Conservation (phyloP, 2,329 filamentous ascomycete species). For the Trichoderma sp. region DNA sequence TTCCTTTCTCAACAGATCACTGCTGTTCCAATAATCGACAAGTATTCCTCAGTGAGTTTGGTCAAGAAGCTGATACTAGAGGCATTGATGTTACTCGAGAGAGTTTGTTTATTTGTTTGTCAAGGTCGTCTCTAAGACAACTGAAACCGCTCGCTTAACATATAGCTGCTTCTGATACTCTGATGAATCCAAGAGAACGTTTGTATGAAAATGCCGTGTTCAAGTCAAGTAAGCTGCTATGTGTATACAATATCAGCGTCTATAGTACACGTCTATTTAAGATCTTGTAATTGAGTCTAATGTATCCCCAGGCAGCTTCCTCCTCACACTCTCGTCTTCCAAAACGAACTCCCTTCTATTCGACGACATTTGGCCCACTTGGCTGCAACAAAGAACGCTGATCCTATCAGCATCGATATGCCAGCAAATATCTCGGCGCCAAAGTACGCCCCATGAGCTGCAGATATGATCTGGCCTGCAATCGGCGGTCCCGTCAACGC, state of each 20-base stretch:
- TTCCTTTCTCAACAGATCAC: background rate
- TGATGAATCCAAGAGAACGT: background rate
- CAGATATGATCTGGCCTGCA: background rate
- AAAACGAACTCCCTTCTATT: background rate
- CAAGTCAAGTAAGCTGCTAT: no score
- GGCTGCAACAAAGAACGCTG: background rate
- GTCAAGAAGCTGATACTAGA: background rate
- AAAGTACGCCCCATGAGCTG: background rate
- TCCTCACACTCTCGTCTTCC: background rate
- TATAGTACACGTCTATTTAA: background rate
- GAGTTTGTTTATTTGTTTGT: background rate
- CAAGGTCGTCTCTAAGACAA: background rate
- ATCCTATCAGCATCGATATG: background rate
- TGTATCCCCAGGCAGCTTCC: background rate
- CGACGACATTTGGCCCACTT: background rate
- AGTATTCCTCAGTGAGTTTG: background rate
- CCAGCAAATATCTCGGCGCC: background rate
- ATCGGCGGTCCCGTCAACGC: conserved; percentile 37
- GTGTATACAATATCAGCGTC: no score
- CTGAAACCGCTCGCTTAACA: background rate
- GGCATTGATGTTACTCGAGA: background rate
- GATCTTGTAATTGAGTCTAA: background rate
- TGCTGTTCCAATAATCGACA: background rate
- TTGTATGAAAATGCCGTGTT: background rate
- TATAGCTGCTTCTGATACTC: background rate